Base-by-base conservation (phyloP, 768 basidiomycete species). In the Lepiota venenata region DNA sequence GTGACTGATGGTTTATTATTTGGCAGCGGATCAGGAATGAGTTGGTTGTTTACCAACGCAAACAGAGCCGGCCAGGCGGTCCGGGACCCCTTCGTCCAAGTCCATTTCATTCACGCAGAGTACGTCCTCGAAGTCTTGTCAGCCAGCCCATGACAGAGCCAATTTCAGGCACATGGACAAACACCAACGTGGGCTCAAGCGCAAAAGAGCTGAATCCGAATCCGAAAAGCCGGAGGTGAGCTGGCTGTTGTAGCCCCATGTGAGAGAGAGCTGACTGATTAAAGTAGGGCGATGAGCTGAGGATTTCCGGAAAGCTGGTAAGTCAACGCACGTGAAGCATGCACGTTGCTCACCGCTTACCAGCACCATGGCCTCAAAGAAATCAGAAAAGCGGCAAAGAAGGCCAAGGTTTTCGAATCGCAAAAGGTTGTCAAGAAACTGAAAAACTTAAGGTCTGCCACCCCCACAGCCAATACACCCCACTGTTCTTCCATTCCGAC, bases 361-460 rank as follows among this genome's bases (percentile, higher is more conserved):
- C 66, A 96, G 93, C 84, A 89, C 61, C 90, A 90, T 65, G 80
- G 80, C 55, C 64, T 88, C 47, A 87, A 81, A 64, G 86, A 88
- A 59, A 79, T 89, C 8, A 78, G 79, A 58, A 88, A 88, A 61
- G 81, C 85, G 4, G 81, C 87, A 25, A 95, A 92, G 73, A 91
- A 87, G 63, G 87, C 88, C 9, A 91, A 84, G 65, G 71, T 79
- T 0, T 89, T 91, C 57, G 93, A 96, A 71, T 82, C 81, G 0
- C 89, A 87, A 67, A 88, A 87, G 65, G 69, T 87, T n/a, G 79
- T 93, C 55, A 95, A 93, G 74, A 85, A 82, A 68, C 71, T 94
- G 25, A 93, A 89, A 66, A 77, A 74, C 21, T 66, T 85, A 25
- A 73, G 87, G 89, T 89, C 58, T 47, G 73, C 52, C 14, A 37